A percentile compares a stretch with the other conserved stretches of the same genome.
These are phyloP conservation scores for Blastobotrys buckinghamii DNA, from an alignment of 1,139 yeast genomes.

Conservation along the genomic window DNA sequence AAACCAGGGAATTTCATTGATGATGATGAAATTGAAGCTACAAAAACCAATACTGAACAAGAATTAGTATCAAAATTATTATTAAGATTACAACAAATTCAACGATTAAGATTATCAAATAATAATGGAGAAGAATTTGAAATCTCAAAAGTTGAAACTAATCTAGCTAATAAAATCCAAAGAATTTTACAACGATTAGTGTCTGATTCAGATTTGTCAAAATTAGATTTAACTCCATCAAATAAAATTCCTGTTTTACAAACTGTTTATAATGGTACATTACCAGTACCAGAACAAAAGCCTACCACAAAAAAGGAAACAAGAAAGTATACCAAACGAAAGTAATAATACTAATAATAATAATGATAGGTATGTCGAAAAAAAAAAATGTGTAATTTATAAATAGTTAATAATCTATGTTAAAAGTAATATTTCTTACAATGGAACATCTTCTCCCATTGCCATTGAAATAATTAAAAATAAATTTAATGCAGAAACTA, in stretches of 20 bases:
- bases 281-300: constrained; percentile 51
- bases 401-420: not conserved
- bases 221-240: constrained; percentile 25
- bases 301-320: not conserved
- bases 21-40: constrained; percentile 49
- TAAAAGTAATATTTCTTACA: constrained; percentile 18
- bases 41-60: constrained; percentile 43
- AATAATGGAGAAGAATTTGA: constrained; percentile 26
- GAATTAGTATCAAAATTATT: constrained; percentile 52
- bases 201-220: constrained; percentile 26
- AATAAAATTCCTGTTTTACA: constrained; percentile 58
- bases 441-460: constrained; percentile 62
- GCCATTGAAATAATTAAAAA: constrained; percentile 64
- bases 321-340: not conserved
- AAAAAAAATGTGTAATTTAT: too few relatives aligned
- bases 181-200: constrained; percentile 46
- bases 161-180: constrained; percentile 45
- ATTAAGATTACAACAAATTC: constrained; percentile 53
- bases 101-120: constrained; percentile 50
- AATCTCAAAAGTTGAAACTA: constrained; percentile 44
- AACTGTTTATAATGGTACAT: constrained; percentile 69
- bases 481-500: constrained; percentile 65
- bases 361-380: too few relatives aligned
- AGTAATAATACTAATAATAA: not conserved
- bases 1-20: constrained; percentile 46